Evolutionary conservation across 2,329 filamentous ascomycete genomes (phyloP), one percentile per base, ranked within the genome.

Genomic region (Scopulariopsis brevicaulis): DNA sequence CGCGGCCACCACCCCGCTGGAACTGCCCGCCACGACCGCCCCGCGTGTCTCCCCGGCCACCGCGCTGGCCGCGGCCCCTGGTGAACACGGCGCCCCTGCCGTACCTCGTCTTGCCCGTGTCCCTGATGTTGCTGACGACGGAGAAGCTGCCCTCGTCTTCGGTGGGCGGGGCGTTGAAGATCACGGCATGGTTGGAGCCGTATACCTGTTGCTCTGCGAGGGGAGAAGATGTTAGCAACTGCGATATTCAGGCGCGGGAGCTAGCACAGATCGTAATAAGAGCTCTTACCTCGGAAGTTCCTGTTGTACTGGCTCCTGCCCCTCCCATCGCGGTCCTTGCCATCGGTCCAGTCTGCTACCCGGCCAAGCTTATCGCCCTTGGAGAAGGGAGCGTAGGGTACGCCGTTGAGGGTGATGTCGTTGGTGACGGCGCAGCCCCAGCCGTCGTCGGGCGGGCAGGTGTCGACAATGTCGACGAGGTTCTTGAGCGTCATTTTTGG

Each of bases 81-180:
- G 94, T 94, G 71, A 96, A 91, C 65, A 92, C 87, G 65, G 90
- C 90, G 63, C 93, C 92, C 60, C 94, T 89, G 64, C 92, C 86
- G 71, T 94, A 99, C 68, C 93, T 83, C 59, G 87, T 83, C 78
- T 96, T 94, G 63, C 85, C 80, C 18, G 89, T 87, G 68, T 95
- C 90, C 72, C 92, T 85, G 63, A 87, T 89, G 75, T 96, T 96
- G 78, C 95, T 96, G 70, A 99, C 94, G 58, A 99, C 90, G 65
- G 93, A 97, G 84, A 99, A 99, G 63, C 88, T 90, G 61, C 90
- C 91, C 75, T 99, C 94, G 73, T 99, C 94, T 76, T 97, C 94
- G 70, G 90, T 89, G 60, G 86, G 83, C 68, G 96, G 91, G 61
- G 96, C 87, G 62, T 90, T 89, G 79, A 99, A 99, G 57, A 92